phyloP scores from a whole-genome alignment of 148 eudicot genomes.

The Amaranthus hypochondriacus region DNA sequence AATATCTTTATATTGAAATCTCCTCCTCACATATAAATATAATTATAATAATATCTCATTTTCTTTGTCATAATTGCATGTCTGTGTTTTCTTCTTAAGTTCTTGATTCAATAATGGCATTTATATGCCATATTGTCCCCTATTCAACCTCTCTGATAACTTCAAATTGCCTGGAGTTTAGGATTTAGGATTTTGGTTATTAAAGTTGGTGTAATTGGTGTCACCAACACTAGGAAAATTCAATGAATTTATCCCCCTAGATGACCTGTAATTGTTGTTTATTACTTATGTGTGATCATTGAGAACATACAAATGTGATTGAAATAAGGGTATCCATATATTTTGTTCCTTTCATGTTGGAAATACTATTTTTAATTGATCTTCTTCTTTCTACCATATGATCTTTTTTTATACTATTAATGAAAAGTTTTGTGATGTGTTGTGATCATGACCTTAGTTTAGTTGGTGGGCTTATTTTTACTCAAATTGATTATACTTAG shows the following conservation, averaged over 20 bases:
- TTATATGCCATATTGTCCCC: slow-evolving; percentile 23
- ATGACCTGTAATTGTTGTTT: slow-evolving; percentile 12
- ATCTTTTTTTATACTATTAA: background rate
- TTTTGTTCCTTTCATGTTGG: slow-evolving; percentile 9
- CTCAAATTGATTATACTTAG: too few relatives aligned
- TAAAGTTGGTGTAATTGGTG: slow-evolving; percentile 5
- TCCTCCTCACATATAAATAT: slow-evolving; percentile 24
- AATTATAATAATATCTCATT: slow-evolving; percentile 15
- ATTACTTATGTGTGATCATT: background rate
- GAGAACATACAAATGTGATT: slow-evolving; percentile 5
- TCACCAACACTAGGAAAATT: background rate
- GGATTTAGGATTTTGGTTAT: background rate
- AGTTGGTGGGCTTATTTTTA: too few relatives aligned
- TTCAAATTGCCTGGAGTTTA: slow-evolving; percentile 26
- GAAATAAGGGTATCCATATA: background rate
- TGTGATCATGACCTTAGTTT: too few relatives aligned
- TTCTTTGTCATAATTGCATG: slow-evolving; percentile 18
- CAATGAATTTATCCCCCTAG: background rate
- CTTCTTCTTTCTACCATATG: background rate
- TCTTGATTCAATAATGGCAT: slow-evolving; percentile 10
- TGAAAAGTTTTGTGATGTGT: too few relatives aligned
- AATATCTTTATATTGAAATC: slow-evolving; percentile 18
- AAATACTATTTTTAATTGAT: background rate
- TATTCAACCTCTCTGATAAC: slow-evolving; percentile 14
- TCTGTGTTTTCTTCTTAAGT: slow-evolving; percentile 13